Evolutionary conservation across 2,329 filamentous ascomycete species (phyloP), one percentile per base, ranked within the genome.

Genomic region (Fusarium verticillioides): DNA sequence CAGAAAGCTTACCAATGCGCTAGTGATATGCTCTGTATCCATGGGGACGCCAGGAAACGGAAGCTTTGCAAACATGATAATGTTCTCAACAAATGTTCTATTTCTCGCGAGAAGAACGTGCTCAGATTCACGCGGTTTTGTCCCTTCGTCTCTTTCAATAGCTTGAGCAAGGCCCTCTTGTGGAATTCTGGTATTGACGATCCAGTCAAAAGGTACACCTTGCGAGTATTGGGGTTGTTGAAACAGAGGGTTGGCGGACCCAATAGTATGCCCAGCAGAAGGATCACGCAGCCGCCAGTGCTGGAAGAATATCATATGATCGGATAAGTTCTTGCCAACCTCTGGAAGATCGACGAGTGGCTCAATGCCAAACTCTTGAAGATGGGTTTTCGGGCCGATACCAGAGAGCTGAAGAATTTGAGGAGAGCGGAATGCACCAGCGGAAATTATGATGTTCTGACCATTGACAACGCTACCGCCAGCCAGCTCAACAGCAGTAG

Each of bases 321-420:
- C 79, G 2, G 68, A 60, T 28, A 81, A 44, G 60, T 86, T 85
- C 72, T 87, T 81, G 9, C 87, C 88, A 2, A 89, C 87, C 3
- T 87, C 87, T 1, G 84, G 83, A 2, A 85, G 81, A 52, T 86
- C 81, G 11, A 83, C 23, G 2, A 73, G 32, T 28, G 58, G 42
- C 30, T 81, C 69, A 34, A 89, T 87, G 12, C 82, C 77, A 69
- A 84, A 79, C 21, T 80, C 74, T 13, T 81, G 44, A 2, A 89
- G 81, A 16, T 84, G 81, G 1, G 77, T 72, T 1, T 78, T 75
- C 1, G 83, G 79, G 0, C 86, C 86, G 42, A 88, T 82, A 46
- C 86, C 86, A 12, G 83, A 85, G 9, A 86, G 81, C 75, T 86
- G 84, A 11, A 87, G 81, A 39, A 87, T 78, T 39, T 86, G 82